These are phyloP conservation scores for Rhipidocladum racemiflorum DNA, from an alignment of 176 grass and related monocot species.

Conservation along the genomic window DNA sequence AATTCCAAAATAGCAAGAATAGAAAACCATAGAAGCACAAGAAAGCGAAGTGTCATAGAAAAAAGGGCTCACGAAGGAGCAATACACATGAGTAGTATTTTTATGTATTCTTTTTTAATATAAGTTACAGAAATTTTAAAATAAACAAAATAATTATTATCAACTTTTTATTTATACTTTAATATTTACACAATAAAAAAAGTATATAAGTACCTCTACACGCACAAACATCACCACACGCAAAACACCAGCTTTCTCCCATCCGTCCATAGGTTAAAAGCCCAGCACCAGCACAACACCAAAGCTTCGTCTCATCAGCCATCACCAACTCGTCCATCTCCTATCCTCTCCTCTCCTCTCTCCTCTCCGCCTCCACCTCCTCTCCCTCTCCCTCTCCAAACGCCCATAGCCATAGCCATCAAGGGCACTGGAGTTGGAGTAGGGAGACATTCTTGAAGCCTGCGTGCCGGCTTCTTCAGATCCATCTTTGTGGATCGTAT, in stretches of 20 bases:
- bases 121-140: too few species aligned
- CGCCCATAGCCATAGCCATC: neutral
- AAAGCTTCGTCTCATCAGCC: slow-evolving; percentile 5
- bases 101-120: too few species aligned
- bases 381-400: slow-evolving; percentile 5
- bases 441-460: slow-evolving; percentile 31
- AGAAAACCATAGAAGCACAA: neutral
- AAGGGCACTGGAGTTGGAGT: slow-evolving; percentile 1
- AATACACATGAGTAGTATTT: too few species aligned
- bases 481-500: slow-evolving; percentile 33
- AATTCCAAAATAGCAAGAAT: too few species aligned
- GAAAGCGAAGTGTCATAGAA: neutral
- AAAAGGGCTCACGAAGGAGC: neutral
- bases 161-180: too few species aligned
- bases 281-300: slow-evolving; percentile 24
- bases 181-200: too few species aligned
- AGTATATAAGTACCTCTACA: too few species aligned
- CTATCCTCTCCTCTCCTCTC: slow-evolving; percentile 15
- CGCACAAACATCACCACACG: neutral
- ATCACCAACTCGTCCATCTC: slow-evolving; percentile 3
- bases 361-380: neutral
- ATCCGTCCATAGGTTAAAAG: slow-evolving; percentile 55
- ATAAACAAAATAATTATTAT: too few species aligned
- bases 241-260: slow-evolving; percentile 7
- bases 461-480: slow-evolving; percentile 29